These are phyloP conservation scores for Kitagawia praeruptora DNA, from an alignment of 129 eudicot species.

Conservation along the genomic window DNA sequence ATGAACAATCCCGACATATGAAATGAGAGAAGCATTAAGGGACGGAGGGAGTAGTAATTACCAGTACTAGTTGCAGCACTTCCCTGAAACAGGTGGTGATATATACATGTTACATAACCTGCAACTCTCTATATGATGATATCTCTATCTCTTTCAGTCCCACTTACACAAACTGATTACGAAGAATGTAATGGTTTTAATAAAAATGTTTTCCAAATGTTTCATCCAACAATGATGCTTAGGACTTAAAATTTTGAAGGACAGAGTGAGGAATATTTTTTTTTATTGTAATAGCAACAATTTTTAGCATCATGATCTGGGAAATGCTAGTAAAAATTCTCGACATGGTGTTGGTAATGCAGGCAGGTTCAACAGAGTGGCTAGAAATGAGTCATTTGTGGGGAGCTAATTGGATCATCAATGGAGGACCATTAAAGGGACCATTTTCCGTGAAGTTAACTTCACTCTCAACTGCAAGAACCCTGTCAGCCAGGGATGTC, in stretches of 20 bases:
- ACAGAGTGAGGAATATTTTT: no score
- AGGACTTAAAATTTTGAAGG: no score
- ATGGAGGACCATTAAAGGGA: conserved; percentile 69
- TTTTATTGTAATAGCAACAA: no score
- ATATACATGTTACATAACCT: neutral
- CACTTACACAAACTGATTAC: no score
- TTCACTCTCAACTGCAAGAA: conserved; percentile 50
- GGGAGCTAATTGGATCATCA: conserved; percentile 92
- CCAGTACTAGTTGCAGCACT: neutral
- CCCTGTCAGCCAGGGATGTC: conserved; percentile 80
- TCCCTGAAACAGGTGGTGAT: neutral
- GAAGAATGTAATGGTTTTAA: no score
- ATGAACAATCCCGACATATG: no score
- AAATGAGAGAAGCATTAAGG: no score
- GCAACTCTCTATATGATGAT: neutral
- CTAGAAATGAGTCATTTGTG: conserved; percentile 79
- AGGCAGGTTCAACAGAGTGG: conserved; percentile 76
- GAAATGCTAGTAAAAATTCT: neutral
- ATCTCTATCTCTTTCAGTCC: no score
- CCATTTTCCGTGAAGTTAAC: conserved; percentile 84
- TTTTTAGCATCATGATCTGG: neutral
- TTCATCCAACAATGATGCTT: no score
- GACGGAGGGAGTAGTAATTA: no score
- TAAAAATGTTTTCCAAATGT: no score
- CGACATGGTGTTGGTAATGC: conserved; percentile 12